A percentile compares a stretch with the other conserved stretches of the same genome.
Conservation (phyloP, 768 basidiomycete genomes). For the Daedaleopsis sinensis region DNA sequence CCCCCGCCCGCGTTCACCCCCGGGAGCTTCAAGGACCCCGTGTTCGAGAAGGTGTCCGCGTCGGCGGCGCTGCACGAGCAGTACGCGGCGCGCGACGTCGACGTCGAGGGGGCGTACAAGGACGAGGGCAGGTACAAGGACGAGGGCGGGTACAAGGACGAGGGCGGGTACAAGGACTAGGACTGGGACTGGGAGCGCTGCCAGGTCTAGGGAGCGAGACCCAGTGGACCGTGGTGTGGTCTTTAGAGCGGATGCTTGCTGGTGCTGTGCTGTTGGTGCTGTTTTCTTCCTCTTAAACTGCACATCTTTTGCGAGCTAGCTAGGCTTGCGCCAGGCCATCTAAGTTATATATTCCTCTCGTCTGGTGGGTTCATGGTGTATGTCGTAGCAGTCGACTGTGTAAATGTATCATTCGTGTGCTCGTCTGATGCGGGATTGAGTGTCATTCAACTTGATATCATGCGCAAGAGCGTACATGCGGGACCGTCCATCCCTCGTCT, state of each 20-base stretch:
- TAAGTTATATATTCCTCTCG: not conserved
- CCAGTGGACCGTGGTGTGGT: no score
- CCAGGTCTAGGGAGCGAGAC: no score
- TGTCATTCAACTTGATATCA: no score
- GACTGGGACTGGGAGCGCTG: not conserved
- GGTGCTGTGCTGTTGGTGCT: not conserved
- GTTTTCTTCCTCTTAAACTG: not conserved
- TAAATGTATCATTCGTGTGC: no score
- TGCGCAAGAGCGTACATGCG: no score
- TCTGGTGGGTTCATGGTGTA: not conserved
- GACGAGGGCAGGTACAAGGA: not conserved
- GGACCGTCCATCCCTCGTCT: no score
- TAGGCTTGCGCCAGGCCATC: no score
- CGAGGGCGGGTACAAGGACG: not conserved
- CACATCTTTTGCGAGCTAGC: not conserved
- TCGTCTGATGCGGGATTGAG: no score
- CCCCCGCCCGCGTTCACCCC: constrained; percentile 29
- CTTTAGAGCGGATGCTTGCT: not conserved
- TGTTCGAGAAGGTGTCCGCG: constrained; percentile 28
- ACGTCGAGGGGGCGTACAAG: no score
- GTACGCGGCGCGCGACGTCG: constrained; percentile 4
- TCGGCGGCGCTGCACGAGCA: constrained; percentile 19
- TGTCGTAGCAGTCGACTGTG: not conserved
- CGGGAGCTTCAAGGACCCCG: constrained; percentile 25
- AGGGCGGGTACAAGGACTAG: constrained; percentile 1